Base-by-base conservation (phyloP, 345 rosid species). In the Noccaea bulbosa region DNA sequence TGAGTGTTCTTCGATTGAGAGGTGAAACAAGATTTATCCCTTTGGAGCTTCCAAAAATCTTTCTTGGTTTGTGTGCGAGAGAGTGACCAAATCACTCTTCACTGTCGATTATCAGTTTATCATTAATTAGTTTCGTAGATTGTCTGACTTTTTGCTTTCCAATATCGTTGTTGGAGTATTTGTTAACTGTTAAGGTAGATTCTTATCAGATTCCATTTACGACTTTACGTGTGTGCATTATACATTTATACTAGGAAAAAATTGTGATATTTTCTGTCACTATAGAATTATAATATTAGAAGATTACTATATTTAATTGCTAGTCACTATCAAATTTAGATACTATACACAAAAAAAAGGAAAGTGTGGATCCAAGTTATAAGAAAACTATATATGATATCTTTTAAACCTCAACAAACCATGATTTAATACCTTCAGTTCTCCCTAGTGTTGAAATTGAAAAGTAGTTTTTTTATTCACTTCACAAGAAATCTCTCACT, bases 1-100 rank as follows among this genome's bases (percentile, higher is more conserved):
- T 37, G 40, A 58, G 50, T 12, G 54, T 61, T 63, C 12, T 62
- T 52, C 53, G 5, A 0, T 22, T 67, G 46, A 54, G 68, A 73
- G 71, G 71, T 72, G 65, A 47, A 56, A 65, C 65, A 39, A 56
- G 50, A 64, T 72, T 64, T 72, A 72, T 72, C 65, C 35, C 14
- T 72, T 64, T 14, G 12, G 65, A 46, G 49, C 47, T 55, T 72
- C 65, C 51, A 72, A 11, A 48, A 12, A 65, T 47, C 47, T 38
- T 44, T 22, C 64, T 64, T 64, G 76, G 35, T 37, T 37, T 37
- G 59, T 64, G 77, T 72, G 76, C 1, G 11, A 5, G 54, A 44
- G 62, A 14, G 62, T 12, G 62, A 48, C 65, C 9, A 56, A 65
- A 73, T 56, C 52, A 56, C 59, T 38, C 65, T 17, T 63, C 56